Conservation (phyloP, 371 early-diverging fungal species). For the Mortierella sp. region DNA sequence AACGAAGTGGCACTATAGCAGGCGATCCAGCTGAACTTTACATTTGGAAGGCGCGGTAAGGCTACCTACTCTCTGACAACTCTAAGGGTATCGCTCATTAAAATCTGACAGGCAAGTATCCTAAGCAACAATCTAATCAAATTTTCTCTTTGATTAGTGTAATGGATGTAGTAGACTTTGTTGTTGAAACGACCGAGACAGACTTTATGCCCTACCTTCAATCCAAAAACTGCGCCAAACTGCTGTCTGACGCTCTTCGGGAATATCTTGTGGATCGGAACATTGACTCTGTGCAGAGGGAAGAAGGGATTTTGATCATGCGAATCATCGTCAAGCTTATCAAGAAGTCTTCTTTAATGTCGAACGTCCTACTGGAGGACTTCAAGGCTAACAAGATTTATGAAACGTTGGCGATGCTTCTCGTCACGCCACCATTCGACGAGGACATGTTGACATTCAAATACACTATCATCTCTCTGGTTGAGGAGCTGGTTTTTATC, state of each 20-base stretch:
- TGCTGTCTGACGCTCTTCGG: conserved; percentile 40
- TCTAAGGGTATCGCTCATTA: neutral
- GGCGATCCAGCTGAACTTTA: conserved; percentile 51
- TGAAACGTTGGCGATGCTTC: conserved; percentile 52
- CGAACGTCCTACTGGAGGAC: conserved; percentile 57
- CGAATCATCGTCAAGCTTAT: conserved; percentile 52
- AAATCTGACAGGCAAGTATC: neutral
- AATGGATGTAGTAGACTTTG: conserved; percentile 50
- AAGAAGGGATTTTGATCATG: conserved; percentile 48
- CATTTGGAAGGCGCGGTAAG: conserved; percentile 51
- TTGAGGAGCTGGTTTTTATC: conserved; percentile 60
- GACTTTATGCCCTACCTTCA: conserved; percentile 51
- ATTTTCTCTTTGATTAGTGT: conserved; percentile 20
- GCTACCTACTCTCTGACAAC: neutral
- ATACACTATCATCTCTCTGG: conserved; percentile 57
- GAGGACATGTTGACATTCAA: conserved; percentile 53
- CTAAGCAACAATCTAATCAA: neutral
- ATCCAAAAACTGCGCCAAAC: conserved; percentile 43
- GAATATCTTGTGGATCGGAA: conserved; percentile 51
- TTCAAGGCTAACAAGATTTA: conserved; percentile 57
- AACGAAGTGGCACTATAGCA: conserved; percentile 20
- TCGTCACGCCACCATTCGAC: conserved; percentile 55
- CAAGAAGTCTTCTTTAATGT: conserved; percentile 53
- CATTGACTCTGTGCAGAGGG: conserved; percentile 52
- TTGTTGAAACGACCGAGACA: conserved; percentile 49